These are phyloP conservation scores for Nitzschia sp. DNA, from an alignment of 108 stramenopile genomes.

Conservation along the genomic window DNA sequence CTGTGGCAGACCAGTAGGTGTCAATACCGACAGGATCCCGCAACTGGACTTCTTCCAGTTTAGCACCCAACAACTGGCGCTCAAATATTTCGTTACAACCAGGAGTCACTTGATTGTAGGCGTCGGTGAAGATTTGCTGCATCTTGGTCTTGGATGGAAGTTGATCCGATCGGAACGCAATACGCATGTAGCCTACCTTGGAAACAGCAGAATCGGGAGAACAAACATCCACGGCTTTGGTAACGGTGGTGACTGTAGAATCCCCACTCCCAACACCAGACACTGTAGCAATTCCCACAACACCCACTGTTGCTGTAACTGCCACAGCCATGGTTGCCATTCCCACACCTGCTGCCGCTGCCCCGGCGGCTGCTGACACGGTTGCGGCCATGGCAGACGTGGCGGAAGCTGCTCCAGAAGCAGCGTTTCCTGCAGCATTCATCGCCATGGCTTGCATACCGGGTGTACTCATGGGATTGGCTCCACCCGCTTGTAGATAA, in stretches of 20 bases:
- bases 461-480: neutral
- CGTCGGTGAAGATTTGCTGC: neutral
- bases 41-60: neutral
- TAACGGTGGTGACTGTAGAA: neutral
- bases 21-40: neutral
- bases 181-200: neutral
- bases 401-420: neutral
- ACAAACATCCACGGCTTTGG: neutral
- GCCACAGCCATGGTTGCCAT: conserved; percentile 10
- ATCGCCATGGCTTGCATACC: conserved; percentile 9
- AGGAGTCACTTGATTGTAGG: conserved; percentile 5
- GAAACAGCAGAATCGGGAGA: neutral
- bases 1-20: conserved; percentile 3
- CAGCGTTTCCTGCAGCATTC: conserved; percentile 2
- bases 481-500: neutral
- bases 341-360: conserved; percentile 6
- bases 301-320: neutral
- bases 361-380: neutral
- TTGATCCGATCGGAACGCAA: neutral
- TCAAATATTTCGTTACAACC: conserved; percentile 15
- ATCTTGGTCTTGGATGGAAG: conserved; percentile 5
- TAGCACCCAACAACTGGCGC: conserved; percentile 1
- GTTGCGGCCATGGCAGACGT: conserved; percentile 2
- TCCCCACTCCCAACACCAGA: neutral
- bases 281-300: neutral